Base-by-base conservation (phyloP, 768 basidiomycete genomes). In the Filobasidium floriforme region DNA sequence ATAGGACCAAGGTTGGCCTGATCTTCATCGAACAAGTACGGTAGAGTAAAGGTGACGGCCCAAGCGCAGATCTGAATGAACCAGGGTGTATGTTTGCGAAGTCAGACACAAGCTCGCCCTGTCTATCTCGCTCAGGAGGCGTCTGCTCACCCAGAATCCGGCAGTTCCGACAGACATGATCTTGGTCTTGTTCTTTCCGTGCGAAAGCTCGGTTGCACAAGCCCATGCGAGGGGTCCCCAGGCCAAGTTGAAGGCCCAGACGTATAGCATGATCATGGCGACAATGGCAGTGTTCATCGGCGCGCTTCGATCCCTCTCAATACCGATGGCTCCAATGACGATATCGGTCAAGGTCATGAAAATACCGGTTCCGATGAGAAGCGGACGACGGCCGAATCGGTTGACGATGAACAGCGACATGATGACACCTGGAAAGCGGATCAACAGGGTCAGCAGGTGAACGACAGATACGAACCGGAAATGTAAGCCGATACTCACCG, bases 231-330 rank as follows among this genome's bases (percentile, higher is more conserved):
- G 29, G 59, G 62, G 63, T 55, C 66, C 65, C 77, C 76, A 78
- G 4, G 74, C 76, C 44, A 77, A 66, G 70, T 79, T 79, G 73
- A 79, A 79, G 1, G 72, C 73, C 54, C 77, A 79, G 40, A 79
- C 76, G 65, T 74, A 75, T 11, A 77, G 70, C 63, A 73, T 74
- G 63, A 77, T 74, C 72, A 77, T 73, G n/a, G 75, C 73, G 24
- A 75, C 76, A 28, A 76, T 69, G 32, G 73, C 76, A 32, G 74
- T 71, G 60, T 72, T 70, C 12, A 72, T 70, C 22, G 72, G 61
- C 11, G 72, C 72, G n/a, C 68, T 71, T n/a, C 66, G 61, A 1
- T 43, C 37, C 29, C 37, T 61, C 54, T 68, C 64, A 37, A 65
- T 65, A 49, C 77, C 77, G n/a, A 78, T 65, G 29, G 67, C 69